Evolutionary conservation across 805 yeast genomes (phyloP), one percentile per base, ranked within the genome.

Genomic region (Wickerhamomyces bisporus): DNA sequence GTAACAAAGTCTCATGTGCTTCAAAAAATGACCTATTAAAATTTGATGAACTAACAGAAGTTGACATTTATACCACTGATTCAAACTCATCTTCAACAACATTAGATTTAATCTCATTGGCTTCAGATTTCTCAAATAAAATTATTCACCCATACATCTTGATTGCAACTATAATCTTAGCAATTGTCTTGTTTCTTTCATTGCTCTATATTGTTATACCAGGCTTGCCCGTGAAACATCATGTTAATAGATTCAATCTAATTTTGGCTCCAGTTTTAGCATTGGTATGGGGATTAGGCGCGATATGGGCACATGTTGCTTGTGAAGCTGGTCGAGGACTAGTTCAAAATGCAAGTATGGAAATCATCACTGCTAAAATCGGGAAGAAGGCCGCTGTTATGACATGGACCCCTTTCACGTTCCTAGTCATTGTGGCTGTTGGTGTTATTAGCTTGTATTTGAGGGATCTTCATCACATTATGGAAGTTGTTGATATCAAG

Each of bases 301-400:
- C 84, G 1, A 77, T 79, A 73, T 70, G 83, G 64, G 70, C 71
- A 35, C 78, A 76, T 48, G 76, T 79, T 35, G 81, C 82, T 0
- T 65, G 69, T 0, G 62, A 61, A 27, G 60, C 79, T 3, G 67
- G 73, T 5, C 48, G 52, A 7, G 47, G 53, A n/a, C 50, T 79
- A 24, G 65, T 75, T 1, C 68, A 70, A 3, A 57, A 64, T 1
- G 67, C 81, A 11, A 74, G 81, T 15, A 65, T 78, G 71, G 60
- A 65, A 0, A 64, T 74, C 11, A 53, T 80, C 0, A 40, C 52
- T 11, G 75, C 71, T 1, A 46, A 53, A 14, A 53, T 53, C 9
- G 86, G 86, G 4, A 48, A 40, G 1, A 66, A 78, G 42, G 81
- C 84, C 0, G 67, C 68, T 19, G 68, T 76, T 0, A 68, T 81